Evolutionary conservation across 441 rosid genomes (phyloP), one percentile per base, ranked within the genome.

Genomic region (Euphorbia schlechtendalii): DNA sequence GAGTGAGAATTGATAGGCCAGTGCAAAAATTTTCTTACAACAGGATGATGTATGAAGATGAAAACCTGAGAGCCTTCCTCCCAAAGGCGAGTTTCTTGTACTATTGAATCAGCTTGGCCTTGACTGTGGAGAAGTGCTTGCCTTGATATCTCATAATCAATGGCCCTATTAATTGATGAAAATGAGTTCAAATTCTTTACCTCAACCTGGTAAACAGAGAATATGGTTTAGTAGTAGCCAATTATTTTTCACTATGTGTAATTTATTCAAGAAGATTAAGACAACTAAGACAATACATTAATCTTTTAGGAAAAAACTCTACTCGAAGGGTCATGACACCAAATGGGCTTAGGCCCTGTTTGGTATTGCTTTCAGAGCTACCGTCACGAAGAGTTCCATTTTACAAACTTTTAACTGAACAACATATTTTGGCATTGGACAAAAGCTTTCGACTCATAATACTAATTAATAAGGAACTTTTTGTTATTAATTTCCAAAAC

Each of bases 61-160:
- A 63, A 45, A 65, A 92, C 98, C 91, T 86, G 96, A 69, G 91
- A 61, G 12, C 96, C 95, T 81, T 93, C 99, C 69, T 90, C 97
- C 99, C 99, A 93, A 46, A 90, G 92, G 53, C 97, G 90, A 77
- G 97, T 90, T 86, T 93, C 99, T 64, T 87, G 92, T 53, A 87
- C 87, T 71, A 93, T 83, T 78, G 77, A 74, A 78, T 84, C 86
- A 5, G 69, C 79, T 69, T 84, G 82, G 41, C 90, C 97, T 80
- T 88, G 80, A 64, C 82, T 77, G 30, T 82, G 82, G 34, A 88
- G 85, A 75, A 71, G 82, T 43, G 65, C 95, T 68, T 93, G 99
- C 48, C 99, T 87, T 67, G 84, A 69, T 73, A 87, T 87, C 85
- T 93, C 97, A 78, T 69, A 88, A 78, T 93, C 98, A 67, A 93